Evolutionary conservation across 2,329 filamentous ascomycete genomes (phyloP), one percentile per base, ranked within the genome.

Genomic region (Calonectria hawksworthii): DNA sequence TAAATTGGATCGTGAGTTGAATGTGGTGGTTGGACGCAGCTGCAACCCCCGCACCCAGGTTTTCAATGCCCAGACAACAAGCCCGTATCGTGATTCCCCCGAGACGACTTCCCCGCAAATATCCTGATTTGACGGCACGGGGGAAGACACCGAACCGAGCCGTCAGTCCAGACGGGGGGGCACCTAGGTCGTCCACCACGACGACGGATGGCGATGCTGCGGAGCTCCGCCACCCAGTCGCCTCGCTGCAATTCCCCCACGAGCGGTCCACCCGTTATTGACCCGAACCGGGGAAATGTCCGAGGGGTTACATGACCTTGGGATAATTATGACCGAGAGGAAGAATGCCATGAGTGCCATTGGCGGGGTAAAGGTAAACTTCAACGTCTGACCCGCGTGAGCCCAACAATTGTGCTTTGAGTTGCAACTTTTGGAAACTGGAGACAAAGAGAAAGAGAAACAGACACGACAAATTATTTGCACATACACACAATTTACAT

Each of bases 141-240:
- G 61, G 32, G 50, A 36, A 50, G 68, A 50, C 50, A 50, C 71
- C 71, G 71, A 73, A 70, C 71, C 71, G 71, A 73, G 23, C 66
- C 59, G 66, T 21, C 23, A 67, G 26, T 21, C 56, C 23, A 52
- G 41, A 67, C 14, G n/a, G n/a, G n/a, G n/a, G 36, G 59, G 26
- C 47, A 9, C 23, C 52, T n/a, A 21, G 2, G 14, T 51, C 59
- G 36, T 69, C 65, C 68, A 50, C 65, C 71, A 69, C 34, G n/a
- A 21, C 41, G 44, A 41, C 66, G 50, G 59, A 66, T 65, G 56
- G 50, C 23, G 66, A 66, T 65, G 71, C 50, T 65, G 71, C 50
- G 66, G 71, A 73, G 66, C 71, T 73, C 66, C 66, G 63, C 66
- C 56, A 18, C 54, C 65, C 41, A 59, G 36, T 69, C 56, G 38